Conservation (phyloP, 2,329 filamentous ascomycete species). For the Beauveria australis region DNA sequence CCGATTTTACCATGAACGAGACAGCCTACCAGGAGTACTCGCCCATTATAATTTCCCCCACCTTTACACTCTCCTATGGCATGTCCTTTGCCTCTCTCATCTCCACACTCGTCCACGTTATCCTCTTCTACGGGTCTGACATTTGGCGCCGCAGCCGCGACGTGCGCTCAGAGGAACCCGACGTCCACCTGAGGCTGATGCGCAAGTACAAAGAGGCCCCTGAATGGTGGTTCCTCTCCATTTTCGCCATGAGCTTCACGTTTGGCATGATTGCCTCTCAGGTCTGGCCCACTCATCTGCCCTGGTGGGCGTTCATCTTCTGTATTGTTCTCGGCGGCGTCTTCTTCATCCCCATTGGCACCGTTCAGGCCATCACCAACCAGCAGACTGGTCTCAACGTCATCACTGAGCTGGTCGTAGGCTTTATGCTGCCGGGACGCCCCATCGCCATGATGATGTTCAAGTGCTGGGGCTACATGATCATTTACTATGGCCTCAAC, state of each 20-base stretch:
- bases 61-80: slow-evolving; percentile 47
- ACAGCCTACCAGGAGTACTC: slow-evolving; percentile 51
- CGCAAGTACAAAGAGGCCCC: slow-evolving; percentile 12
- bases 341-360: slow-evolving; percentile 35
- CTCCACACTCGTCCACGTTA: slow-evolving; percentile 43
- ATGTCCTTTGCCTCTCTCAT: slow-evolving; percentile 49
- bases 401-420: slow-evolving; percentile 39
- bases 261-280: slow-evolving; percentile 33
- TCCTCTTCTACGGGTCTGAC: slow-evolving; percentile 43
- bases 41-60: slow-evolving; percentile 44
- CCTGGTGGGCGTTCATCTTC: slow-evolving; percentile 35
- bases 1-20: slow-evolving; percentile 43
- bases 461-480: slow-evolving; percentile 40
- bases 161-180: slow-evolving; percentile 33
- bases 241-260: slow-evolving; percentile 41
- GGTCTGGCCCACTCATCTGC: slow-evolving; percentile 31
- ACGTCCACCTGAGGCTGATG: slow-evolving; percentile 44
- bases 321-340: slow-evolving; percentile 32
- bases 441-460: slow-evolving; percentile 44
- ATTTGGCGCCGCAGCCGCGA: slow-evolving; percentile 28
- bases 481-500: slow-evolving; percentile 36
- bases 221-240: slow-evolving; percentile 46
- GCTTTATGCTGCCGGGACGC: slow-evolving; percentile 39
- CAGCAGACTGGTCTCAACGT: slow-evolving; percentile 40
- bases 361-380: slow-evolving; percentile 42